Conservation (phyloP, 169 alveolate species). For the Babesia sp. region DNA sequence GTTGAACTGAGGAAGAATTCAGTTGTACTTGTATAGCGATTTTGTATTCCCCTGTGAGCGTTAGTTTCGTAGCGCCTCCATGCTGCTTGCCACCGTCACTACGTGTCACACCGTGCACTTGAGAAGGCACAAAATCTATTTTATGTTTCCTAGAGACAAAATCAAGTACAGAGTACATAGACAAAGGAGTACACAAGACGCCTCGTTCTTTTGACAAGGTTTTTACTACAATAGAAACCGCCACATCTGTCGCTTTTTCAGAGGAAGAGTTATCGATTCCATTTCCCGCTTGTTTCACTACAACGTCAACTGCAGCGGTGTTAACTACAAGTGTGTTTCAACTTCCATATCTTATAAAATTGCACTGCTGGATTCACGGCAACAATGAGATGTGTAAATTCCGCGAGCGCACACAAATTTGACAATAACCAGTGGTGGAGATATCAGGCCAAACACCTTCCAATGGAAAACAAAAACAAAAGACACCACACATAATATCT, state of each 20-base stretch:
- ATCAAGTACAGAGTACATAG: constrained; percentile 38
- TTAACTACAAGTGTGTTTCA: too few relatives aligned
- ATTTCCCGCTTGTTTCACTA: not conserved
- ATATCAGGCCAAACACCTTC: too few relatives aligned
- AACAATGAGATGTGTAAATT: too few relatives aligned
- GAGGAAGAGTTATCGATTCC: not conserved
- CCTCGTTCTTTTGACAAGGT: constrained; percentile 12
- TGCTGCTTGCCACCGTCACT: not conserved
- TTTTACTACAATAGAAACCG: not conserved
- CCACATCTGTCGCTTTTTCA: not conserved
- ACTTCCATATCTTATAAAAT: too few relatives aligned
- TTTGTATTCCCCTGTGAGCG: constrained; percentile 17
- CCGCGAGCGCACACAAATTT: too few relatives aligned
- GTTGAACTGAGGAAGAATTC: not conserved
- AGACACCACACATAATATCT: too few relatives aligned
- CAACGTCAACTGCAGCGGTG: not conserved
- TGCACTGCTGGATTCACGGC: too few relatives aligned
- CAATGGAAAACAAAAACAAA: too few relatives aligned
- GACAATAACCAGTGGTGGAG: too few relatives aligned
- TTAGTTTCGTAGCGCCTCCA: not conserved
- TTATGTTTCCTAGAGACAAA: constrained; percentile 24
- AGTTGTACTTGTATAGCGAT: constrained; percentile 7
- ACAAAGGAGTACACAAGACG: constrained; percentile 23
- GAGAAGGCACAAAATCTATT: constrained; percentile 48
- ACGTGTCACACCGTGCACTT: constrained; percentile 5